A percentile compares a stretch with the other conserved stretches of the same genome.
Evolutionary conservation across 1,284 basidiomycete genomes (phyloP).

Genomic region (Pholiota adiposa): DNA sequence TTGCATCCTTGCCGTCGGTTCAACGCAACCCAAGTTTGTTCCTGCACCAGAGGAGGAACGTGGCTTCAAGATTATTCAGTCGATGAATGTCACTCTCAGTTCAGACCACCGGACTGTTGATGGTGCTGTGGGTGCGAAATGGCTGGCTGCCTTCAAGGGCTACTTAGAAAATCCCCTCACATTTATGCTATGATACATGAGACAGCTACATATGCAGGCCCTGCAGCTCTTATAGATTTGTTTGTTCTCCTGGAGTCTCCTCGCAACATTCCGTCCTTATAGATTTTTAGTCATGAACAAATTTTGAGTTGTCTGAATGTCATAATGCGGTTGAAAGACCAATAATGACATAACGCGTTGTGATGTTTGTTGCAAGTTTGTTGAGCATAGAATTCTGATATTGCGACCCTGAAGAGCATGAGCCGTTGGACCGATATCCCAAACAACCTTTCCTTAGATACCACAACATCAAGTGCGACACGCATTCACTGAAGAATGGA

Average conservation of each 20-base stretch:
- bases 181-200: slow-evolving; percentile 78
- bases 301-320: neutral
- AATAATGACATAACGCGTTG: neutral
- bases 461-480: neutral
- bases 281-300: neutral
- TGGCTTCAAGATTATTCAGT: slow-evolving; percentile 89
- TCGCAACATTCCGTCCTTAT: neutral
- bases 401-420: neutral
- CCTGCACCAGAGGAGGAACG: slow-evolving; percentile 89
- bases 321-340: neutral
- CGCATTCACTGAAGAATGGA: slow-evolving; percentile 26
- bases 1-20: slow-evolving; percentile 95
- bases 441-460: neutral
- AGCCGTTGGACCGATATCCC: neutral
- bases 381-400: neutral
- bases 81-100: slow-evolving; percentile 97
- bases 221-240: slow-evolving; percentile 8
- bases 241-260: neutral
- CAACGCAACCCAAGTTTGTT: slow-evolving; percentile 86
- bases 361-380: neutral
- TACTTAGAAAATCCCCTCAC: slow-evolving; percentile 97
- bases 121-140: slow-evolving; percentile 89
- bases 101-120: slow-evolving; percentile 96
- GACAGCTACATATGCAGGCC: neutral
- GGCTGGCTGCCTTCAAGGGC: slow-evolving; percentile 94